These are phyloP conservation scores for Pluteus cervinus DNA, from an alignment of 768 basidiomycete species.

Conservation along the genomic window DNA sequence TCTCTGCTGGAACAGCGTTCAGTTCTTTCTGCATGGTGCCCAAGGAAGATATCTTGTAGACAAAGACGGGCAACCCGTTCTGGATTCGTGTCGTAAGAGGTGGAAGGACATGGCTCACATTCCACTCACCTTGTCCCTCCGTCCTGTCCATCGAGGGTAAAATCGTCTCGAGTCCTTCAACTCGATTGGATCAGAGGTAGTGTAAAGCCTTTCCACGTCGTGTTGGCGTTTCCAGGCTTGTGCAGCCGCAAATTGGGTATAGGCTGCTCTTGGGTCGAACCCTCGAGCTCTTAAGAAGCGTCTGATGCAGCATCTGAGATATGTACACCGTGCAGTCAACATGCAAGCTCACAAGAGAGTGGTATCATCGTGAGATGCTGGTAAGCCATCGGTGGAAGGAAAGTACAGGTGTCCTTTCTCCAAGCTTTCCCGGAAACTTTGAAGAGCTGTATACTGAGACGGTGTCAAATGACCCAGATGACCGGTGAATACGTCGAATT, in stretches of 20 bases:
- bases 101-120: not conserved
- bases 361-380: conserved; percentile 55
- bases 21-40: conserved; percentile 55
- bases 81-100: conserved; percentile 16
- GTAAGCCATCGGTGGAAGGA: conserved; percentile 21
- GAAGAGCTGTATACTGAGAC: conserved; percentile 42
- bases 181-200: conserved; percentile 51
- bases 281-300: conserved; percentile 80
- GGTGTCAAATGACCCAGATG: conserved; percentile 49
- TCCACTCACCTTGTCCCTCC: conserved; percentile 59
- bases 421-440: conserved; percentile 48
- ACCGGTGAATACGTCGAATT: conserved; percentile 27
- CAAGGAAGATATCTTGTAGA: conserved; percentile 68
- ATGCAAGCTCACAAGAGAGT: conserved; percentile 50
- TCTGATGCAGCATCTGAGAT: conserved; percentile 29
- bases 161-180: conserved; percentile 53
- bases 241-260: conserved; percentile 63
- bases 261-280: conserved; percentile 56
- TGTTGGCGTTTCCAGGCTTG: conserved; percentile 65
- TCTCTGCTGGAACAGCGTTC: conserved; percentile 41
- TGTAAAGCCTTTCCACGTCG: conserved; percentile 57
- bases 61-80: conserved; percentile 68
- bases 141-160: conserved; percentile 80
- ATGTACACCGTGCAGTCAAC: not conserved
- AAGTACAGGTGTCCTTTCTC: conserved; percentile 45